Percentiles rank a stretch among this genome's conserved stretches.
Evolutionary conservation across 2,329 filamentous ascomycete genomes (phyloP).

Genomic region (Neofusicoccum sp.): DNA sequence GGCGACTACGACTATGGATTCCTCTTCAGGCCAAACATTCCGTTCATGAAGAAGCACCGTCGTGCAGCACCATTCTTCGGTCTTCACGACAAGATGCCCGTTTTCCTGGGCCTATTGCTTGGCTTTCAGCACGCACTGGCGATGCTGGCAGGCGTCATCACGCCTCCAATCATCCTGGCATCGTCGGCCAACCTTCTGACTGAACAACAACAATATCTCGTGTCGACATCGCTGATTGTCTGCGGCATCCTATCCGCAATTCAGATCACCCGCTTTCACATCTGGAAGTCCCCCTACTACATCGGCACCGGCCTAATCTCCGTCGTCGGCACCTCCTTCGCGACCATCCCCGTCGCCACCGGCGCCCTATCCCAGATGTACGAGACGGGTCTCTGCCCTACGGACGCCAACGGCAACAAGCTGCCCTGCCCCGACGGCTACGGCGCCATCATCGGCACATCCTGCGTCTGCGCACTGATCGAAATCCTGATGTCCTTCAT

Average conservation of each 20-base stretch:
- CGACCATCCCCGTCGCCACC: slow-evolving; percentile 70
- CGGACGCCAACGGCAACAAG: slow-evolving; percentile 59
- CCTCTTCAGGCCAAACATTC: slow-evolving; percentile 77
- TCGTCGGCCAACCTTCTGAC: slow-evolving; percentile 59
- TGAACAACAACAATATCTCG: slow-evolving; percentile 69
- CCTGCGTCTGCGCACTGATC: slow-evolving; percentile 50
- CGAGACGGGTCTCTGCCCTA: slow-evolving; percentile 64
- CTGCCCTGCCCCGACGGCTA: slow-evolving; percentile 75
- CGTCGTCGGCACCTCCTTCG: slow-evolving; percentile 76
- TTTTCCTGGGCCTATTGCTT: slow-evolving; percentile 69
- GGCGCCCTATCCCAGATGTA: slow-evolving; percentile 78
- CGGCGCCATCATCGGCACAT: slow-evolving; percentile 70
- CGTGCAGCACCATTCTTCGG: slow-evolving; percentile 76
- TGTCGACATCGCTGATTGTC: slow-evolving; percentile 75
- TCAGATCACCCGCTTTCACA: slow-evolving; percentile 75
- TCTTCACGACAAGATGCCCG: slow-evolving; percentile 75
- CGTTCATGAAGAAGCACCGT: slow-evolving; percentile 68
- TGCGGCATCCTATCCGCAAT: slow-evolving; percentile 71
- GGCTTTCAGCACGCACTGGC: slow-evolving; percentile 77
- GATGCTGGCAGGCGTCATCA: slow-evolving; percentile 69
- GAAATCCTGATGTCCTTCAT: slow-evolving; percentile 75
- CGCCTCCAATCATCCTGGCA: slow-evolving; percentile 72
- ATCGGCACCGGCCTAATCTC: slow-evolving; percentile 72
- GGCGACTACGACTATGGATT: slow-evolving; percentile 89
- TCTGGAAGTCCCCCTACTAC: slow-evolving; percentile 66